Evolutionary conservation across 2,329 filamentous ascomycete species (phyloP), one percentile per base, ranked within the genome.

Genomic region (Trichoderma guizhouense): DNA sequence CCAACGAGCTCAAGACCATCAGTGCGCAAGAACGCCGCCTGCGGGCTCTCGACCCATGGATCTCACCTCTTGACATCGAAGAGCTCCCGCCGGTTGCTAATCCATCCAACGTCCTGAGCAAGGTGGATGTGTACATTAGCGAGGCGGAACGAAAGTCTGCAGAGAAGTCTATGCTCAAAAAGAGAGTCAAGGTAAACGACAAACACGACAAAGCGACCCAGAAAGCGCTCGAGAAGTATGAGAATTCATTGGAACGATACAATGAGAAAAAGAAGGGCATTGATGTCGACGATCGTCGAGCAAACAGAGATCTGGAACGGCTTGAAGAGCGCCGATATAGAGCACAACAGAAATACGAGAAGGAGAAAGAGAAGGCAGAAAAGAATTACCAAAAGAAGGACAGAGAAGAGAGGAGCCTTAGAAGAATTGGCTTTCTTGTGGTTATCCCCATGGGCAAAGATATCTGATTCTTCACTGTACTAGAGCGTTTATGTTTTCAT

Each of bases 101-200:
- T 9, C 47, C 51, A n/a, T 43, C 64, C 15, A 67, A 67, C 15
- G 18, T 57, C 3, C 15, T 67, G 5, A 57, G 51, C 12, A 67
- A 67, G 34, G 64, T 67, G 32, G 64, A 67, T 39, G 64, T 30
- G 5, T 39, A 57, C 12, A 28, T 67, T 12, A 67, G 64, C 15
- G 64, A 67, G 24, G 24, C 18, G 9, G 64, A 67, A 14, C 64
- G 64, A 36, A 67, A 57, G 18, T 67, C 64, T 1, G 64, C 64
- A 8, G 64, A 67, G 32, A 55, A 67, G 24, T 57, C 64, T 30
- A 67, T 67, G 64, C 47, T 67, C 4, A 67, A 67, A 18, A 67
- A 67, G 32, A 67, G 64, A 14, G n/a, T 67, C 8, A 36, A n/a
- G 9, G 64, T 39, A 3, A 67, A 39, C 3, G 24, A 67, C 3